phyloP scores from a whole-genome alignment of 2,329 filamentous ascomycete species.

The Paecilomyces sp. region DNA sequence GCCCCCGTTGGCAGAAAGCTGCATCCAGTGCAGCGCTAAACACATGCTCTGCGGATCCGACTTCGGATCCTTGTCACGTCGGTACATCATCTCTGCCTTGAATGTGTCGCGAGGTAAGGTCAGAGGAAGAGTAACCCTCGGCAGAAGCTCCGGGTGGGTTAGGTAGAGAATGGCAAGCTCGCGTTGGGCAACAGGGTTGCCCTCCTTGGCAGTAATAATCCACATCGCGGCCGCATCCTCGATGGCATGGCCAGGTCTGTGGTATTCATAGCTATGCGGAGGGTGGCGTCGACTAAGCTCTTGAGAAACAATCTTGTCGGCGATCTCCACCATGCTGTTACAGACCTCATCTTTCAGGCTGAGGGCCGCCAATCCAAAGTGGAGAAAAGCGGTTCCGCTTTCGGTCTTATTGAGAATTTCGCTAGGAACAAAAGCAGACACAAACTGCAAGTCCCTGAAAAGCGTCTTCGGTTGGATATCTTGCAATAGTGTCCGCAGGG shows the following conservation, averaged over 20 bases:
- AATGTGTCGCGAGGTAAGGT: conserved; percentile 83
- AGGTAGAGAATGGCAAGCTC: conserved; percentile 92
- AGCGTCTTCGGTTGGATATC: conserved; percentile 69
- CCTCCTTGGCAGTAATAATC: conserved; percentile 89
- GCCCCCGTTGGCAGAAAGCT: conserved; percentile 75
- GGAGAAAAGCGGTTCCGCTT: conserved; percentile 75
- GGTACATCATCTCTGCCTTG: conserved; percentile 74
- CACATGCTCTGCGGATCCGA: conserved; percentile 88
- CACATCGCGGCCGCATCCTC: conserved; percentile 82
- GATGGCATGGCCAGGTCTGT: conserved; percentile 29
- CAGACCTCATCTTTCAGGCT: conserved; percentile 82
- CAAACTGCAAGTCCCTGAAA: conserved; percentile 72
- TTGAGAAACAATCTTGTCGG: conserved; percentile 60
- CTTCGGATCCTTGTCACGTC: conserved; percentile 54
- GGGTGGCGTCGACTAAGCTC: conserved; percentile 34
- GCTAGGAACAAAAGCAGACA: conserved; percentile 54
- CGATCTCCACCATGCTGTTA: conserved; percentile 71
- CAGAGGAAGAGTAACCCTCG: conserved; percentile 72
- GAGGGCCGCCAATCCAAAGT: conserved; percentile 81
- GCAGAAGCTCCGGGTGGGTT: conserved; percentile 78
- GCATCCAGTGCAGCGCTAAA: conserved; percentile 96
- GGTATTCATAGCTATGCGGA: conserved; percentile 20
- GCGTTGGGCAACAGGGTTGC: conserved; percentile 78
- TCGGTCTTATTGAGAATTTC: conserved; percentile 52
- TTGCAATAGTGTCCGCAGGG: conserved; percentile 61